Base-by-base conservation (phyloP, 176 grass and related monocot species). In the Hsuehochloa calcarea region DNA sequence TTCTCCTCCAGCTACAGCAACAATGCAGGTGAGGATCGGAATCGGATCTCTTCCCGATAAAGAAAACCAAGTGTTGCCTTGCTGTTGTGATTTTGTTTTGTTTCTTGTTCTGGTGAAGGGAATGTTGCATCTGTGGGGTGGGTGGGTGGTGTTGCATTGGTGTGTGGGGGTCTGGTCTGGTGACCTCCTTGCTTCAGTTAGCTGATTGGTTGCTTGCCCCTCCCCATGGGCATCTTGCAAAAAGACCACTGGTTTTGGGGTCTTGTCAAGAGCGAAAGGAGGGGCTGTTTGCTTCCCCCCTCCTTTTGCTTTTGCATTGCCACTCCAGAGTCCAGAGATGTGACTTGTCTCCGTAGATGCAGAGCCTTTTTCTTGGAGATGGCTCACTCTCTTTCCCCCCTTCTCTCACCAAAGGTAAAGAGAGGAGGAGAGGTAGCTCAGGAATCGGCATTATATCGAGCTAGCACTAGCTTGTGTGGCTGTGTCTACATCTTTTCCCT, bases 261-360 rank as follows among this genome's bases (percentile, higher is more conserved):
- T 93, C 91, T 84, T 85, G 84, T 90, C 92, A 88, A 90, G 82
- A 74, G 31, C 80, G 87, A 88, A 94, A 90, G 83, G 45, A 7
- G 20, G 37, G 56, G 20, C 83, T 55, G 60, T 83, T 86, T 81
- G 41, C 41, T 67, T 80, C 69, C 55, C 46, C 62, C 29, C 85
- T 45, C 82, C 43, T 88, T 87, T 90, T 85, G 70, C 86, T 88
- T 93, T 85, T 74, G 59, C 68, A 84, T 11, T 45, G 43, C 10
- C 43, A 84, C 38, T 65, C 75, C 73, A 80, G 82, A 45, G 43
- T 11, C 10, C 43, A 45, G 43, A 45, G 69, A 74, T 70, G 75
- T 72, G 82, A 75, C 84, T 68, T 84, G 79, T 75, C 90, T 82
- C 71, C 61, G 84, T 85, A 81, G 87, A 80, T 90, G 49, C 83